Evolutionary conservation across 2,329 filamentous ascomycete species (phyloP), one percentile per base, ranked within the genome.

Genomic region (Colletotrichum shisoi): DNA sequence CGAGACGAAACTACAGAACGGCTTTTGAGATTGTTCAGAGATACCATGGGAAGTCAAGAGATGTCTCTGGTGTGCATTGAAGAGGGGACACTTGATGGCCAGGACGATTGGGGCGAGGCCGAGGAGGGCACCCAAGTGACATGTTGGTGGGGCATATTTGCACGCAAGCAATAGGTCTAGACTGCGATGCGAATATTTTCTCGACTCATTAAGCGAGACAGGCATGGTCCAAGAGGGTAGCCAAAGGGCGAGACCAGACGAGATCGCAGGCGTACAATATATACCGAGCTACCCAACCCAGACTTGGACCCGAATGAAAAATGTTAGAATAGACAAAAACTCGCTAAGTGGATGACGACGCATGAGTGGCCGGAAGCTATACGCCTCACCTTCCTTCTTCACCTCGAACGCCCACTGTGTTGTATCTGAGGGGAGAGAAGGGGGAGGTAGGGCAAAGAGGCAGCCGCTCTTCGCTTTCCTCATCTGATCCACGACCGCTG

Each of bases 111-210:
- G 91, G 84, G 83, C 2, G 81, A 80, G 37, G 81, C 82, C 31
- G 83, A 82, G 1, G 82, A 86, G 15, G 76, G 74, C 4, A 63
- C 71, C 3, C 72, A 74, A 13, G 85, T 92, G 37, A 83, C 82
- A 52, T 93, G 90, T 72, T 92, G 90, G 90, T 87, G 89, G 84
- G 88, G 86, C 7, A 79, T 91, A 2, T 92, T 86, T 72, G 79
- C 68, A 5, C 63, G 53, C 34, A 31, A 48, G 7, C 44, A 48
- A 13, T 7, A 52, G 45, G 24, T 15, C 39, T 52, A 52, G 27
- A 17, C 7, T 37, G 15, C 19, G n/a, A 34, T 9, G 6, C 46
- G 19, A 17, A 45, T 44, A 31, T 21, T 49, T 9, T 31, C 8
- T 34, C 31, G 31, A 11, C 31, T 34, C 9, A 24, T 40, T 13